Conservation (phyloP, 306 rosid species). For the Adenanthera pavonina region DNA sequence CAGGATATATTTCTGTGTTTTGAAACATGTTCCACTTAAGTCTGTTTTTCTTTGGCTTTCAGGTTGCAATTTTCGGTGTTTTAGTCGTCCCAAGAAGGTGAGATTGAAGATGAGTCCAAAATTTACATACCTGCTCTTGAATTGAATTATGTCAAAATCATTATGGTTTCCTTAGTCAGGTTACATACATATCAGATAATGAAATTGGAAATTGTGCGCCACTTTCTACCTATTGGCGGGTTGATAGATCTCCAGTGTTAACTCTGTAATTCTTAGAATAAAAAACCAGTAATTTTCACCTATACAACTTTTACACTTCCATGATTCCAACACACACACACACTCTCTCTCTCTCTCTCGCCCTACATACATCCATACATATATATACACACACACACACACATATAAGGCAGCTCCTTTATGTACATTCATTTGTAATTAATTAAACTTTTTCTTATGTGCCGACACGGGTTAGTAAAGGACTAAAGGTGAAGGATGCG, state of each 20-base stretch:
- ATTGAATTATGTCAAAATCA: neutral
- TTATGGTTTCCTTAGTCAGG: neutral
- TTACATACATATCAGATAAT: neutral
- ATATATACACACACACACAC: too few species aligned
- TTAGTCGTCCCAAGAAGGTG: neutral
- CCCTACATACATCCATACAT: too few species aligned
- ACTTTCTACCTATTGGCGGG: neutral
- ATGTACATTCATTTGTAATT: too few species aligned
- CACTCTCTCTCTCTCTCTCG: too few species aligned
- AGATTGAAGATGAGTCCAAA: neutral
- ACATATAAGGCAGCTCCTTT: too few species aligned
- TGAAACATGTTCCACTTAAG: neutral
- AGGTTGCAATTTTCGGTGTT: neutral
- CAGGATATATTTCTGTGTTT: neutral
- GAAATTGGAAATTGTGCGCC: too few species aligned
- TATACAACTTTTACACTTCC: neutral
- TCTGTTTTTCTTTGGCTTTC: neutral
- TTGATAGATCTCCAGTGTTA: neutral
- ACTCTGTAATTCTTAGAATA: neutral
- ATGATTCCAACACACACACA: neutral
- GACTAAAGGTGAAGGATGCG: too few species aligned
- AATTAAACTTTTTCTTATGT: too few species aligned
- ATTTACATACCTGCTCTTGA: neutral
- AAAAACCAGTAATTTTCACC: neutral
- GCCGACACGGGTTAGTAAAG: too few species aligned